phyloP scores from a whole-genome alignment of 345 rosid species.

The Dipteronia sinensis region DNA sequence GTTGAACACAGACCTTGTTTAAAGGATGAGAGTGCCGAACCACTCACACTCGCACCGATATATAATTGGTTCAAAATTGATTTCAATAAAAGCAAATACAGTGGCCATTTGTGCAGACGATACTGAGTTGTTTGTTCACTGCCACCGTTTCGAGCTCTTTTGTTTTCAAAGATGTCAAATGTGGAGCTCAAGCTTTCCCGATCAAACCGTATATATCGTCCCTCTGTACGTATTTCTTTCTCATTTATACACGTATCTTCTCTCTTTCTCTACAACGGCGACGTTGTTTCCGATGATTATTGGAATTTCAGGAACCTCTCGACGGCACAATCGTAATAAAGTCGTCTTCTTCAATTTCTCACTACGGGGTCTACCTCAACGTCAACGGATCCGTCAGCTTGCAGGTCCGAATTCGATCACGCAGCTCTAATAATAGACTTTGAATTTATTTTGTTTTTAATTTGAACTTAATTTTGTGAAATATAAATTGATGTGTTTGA shows the following conservation, averaged over 20 bases:
- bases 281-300: background rate
- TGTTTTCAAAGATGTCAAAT: constrained; percentile 31
- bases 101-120: too few relatives aligned
- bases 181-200: constrained; percentile 67
- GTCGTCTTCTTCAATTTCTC: constrained; percentile 71
- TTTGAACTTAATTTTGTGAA: background rate
- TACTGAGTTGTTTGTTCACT: background rate
- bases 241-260: background rate
- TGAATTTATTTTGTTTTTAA: background rate
- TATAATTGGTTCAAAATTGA: too few relatives aligned
- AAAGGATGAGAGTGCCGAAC: too few relatives aligned
- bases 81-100: too few relatives aligned
- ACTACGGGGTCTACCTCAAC: constrained; percentile 68
- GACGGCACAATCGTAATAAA: constrained; percentile 71
- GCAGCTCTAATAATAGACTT: background rate
- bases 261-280: background rate
- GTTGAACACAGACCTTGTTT: too few relatives aligned
- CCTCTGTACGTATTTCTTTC: constrained; percentile 47
- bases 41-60: too few relatives aligned
- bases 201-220: constrained; percentile 63
- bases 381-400: constrained; percentile 71
- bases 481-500: constrained; percentile 1
- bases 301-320: constrained; percentile 56
- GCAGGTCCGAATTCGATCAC: constrained; percentile 47
- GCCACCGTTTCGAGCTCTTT: background rate